phyloP scores from a whole-genome alignment of 805 yeast species.

The Saccharomyces mikatae region DNA sequence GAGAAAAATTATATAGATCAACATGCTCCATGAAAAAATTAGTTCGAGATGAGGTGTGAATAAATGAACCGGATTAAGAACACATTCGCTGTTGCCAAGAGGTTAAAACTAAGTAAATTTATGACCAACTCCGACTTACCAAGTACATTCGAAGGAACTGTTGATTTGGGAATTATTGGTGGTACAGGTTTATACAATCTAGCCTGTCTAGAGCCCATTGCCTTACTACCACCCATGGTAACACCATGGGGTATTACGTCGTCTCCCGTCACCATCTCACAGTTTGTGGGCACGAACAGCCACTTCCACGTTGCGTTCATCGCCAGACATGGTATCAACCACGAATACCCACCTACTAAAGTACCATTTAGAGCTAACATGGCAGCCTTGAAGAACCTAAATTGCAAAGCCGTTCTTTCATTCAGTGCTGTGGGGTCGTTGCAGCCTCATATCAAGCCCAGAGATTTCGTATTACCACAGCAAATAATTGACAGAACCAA shows the following conservation, averaged over 20 bases:
- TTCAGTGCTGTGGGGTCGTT: conserved; percentile 95
- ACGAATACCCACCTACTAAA: conserved; percentile 81
- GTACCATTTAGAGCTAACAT: conserved; percentile 93
- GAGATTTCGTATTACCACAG: conserved; percentile 94
- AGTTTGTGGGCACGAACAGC: conserved; percentile 36
- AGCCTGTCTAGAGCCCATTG: conserved; percentile 76
- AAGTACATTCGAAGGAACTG: conserved; percentile 27
- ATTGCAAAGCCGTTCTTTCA: conserved; percentile 82
- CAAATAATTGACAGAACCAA: conserved; percentile 96
- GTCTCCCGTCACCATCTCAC: conserved; percentile 85
- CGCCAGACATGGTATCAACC: conserved; percentile 90
- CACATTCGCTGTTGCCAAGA: not conserved
- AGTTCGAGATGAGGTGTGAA: not conserved
- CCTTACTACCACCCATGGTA: conserved; percentile 58
- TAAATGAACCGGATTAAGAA: not conserved
- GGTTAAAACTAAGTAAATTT: not conserved
- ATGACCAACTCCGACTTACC: conserved; percentile 25
- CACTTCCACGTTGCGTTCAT: conserved; percentile 79
- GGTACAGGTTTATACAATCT: conserved; percentile 96
- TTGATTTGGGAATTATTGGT: conserved; percentile 84
- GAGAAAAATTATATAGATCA: not conserved
- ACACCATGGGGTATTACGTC: conserved; percentile 99
- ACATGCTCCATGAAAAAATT: not conserved
- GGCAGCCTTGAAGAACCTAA: conserved; percentile 84
- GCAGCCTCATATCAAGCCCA: conserved; percentile 79